Evolutionary conservation across 129 eudicot species (phyloP), one percentile per base, ranked within the genome.

Genomic region (Dittrichia graveolens): DNA sequence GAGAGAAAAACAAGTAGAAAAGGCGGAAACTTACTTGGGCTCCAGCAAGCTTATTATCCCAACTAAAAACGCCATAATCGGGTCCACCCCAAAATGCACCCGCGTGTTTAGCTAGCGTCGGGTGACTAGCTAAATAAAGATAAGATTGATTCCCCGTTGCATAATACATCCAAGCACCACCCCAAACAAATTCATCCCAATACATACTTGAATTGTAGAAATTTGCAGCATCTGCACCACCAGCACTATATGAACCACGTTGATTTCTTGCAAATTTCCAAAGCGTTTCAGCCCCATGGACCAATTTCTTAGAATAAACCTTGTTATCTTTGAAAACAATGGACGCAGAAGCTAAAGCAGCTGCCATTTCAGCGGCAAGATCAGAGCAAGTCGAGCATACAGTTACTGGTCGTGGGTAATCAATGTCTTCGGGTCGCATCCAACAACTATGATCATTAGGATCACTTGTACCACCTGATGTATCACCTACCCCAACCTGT

Each of bases 321-420:
- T 87, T 93, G 78, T 93, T 85, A 84, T 93, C 98, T 68, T 93
- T 89, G 79, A 93, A 93, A 66, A 93, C 96, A 38, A 93, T 93
- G n/a, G 98, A 89, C 0, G 96, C 96, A 2, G 98, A 83, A 60
- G 98, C 96, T 78, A 93, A 81, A 74, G 98, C 91, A 55, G 98
- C 98, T 13, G 98, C 96, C 98, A 93, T 93, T 79, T 93, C 98
- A 7, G 96, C 95, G 10, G 96, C 96, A 62, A 93, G 98, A 76
- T 93, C 96, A 1, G 98, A 93, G 83, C 96, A 93, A 60, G 77
- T 40, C 50, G 73, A 68, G 44, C 98, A 93, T 76, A 55, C 72
- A n/a, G 87, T 68, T 38, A 93, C 95, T 2, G 96, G 98, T 35
- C 96, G 83, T 0, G 73, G 55, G 57, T 89, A 89, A 44, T 87